Percentiles rank a stretch among this genome's conserved stretches.
Conservation (phyloP, 2,329 filamentous ascomycete species). For the Phaeosphaeria sp. region DNA sequence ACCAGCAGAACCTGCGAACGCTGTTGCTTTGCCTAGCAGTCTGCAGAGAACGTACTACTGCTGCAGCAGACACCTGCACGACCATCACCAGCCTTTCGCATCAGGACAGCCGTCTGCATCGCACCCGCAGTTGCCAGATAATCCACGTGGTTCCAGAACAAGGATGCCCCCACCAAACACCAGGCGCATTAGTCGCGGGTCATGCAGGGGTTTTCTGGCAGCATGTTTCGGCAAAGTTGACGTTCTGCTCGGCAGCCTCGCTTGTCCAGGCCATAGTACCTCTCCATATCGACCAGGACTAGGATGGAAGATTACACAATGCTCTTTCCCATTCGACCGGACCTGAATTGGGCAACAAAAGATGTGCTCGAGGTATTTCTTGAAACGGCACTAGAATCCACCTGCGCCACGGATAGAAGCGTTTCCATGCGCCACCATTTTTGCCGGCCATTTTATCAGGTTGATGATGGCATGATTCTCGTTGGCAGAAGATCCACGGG, state of each 20-base stretch:
- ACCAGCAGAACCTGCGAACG: not conserved
- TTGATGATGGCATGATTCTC: not conserved
- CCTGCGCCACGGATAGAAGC: slow-evolving; percentile 1
- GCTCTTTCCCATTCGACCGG: not conserved
- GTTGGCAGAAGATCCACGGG: not conserved
- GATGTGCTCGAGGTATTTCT: not conserved
- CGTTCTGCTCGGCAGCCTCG: not conserved
- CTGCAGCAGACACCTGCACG: too few relatives aligned
- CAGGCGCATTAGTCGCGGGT: not conserved
- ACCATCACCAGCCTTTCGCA: not conserved
- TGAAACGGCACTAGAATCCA: slow-evolving; percentile 3
- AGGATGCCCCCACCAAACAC: not conserved
- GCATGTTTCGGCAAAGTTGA: not conserved
- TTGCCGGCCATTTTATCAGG: not conserved
- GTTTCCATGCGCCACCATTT: slow-evolving; percentile 3
- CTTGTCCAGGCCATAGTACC: not conserved
- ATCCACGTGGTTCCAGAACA: not conserved
- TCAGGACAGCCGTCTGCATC: not conserved
- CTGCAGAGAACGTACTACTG: too few relatives aligned
- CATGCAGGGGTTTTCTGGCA: not conserved
- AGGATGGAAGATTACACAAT: not conserved
- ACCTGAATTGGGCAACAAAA: not conserved
- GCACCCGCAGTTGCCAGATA: not conserved
- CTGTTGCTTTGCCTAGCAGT: not conserved
- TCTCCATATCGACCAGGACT: slow-evolving; percentile 1